Evolutionary conservation across 495 filamentous ascomycete genomes (phyloP).

Genomic region (Xylaria grammica): DNA sequence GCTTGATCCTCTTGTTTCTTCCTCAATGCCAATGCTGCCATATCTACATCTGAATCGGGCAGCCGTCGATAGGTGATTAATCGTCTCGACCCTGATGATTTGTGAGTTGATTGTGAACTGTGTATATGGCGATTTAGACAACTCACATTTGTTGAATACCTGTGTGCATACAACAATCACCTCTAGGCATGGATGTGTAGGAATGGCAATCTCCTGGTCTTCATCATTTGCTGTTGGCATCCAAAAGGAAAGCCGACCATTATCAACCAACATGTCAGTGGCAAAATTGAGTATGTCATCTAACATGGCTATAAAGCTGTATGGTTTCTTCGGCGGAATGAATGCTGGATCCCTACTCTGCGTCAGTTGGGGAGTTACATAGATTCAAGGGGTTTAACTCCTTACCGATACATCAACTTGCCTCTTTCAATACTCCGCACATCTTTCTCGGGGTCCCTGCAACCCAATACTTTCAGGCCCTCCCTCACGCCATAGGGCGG

Average conservation of each 20-base stretch:
- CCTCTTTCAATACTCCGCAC: conserved; percentile 68
- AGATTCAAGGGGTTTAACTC: background rate
- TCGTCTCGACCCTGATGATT: conserved; percentile 72
- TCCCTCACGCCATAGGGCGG: conserved; percentile 98
- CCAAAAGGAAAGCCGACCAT: conserved; percentile 88
- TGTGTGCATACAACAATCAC: conserved; percentile 83
- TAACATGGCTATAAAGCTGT: conserved; percentile 87
- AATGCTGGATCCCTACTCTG: conserved; percentile 69
- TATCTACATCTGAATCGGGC: conserved; percentile 62
- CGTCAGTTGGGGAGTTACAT: conserved; percentile 4
- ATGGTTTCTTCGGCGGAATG: conserved; percentile 87
- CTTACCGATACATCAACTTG: conserved; percentile 70
- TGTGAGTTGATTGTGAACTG: conserved; percentile 24
- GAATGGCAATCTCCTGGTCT: conserved; percentile 72
- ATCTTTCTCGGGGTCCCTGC: conserved; percentile 67
- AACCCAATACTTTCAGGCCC: conserved; percentile 84
- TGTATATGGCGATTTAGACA: background rate
- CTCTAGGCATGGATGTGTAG: conserved; percentile 76
- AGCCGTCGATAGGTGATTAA: conserved; percentile 84
- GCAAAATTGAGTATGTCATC: conserved; percentile 88
- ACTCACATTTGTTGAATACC: conserved; percentile 81
- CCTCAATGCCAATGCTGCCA: conserved; percentile 43
- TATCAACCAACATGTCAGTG: conserved; percentile 74
- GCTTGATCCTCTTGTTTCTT: conserved; percentile 44
- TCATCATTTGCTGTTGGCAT: conserved; percentile 92